Evolutionary conservation across 1,139 yeast species (phyloP).

Genomic region (Geotrichum bryndzae): DNA sequence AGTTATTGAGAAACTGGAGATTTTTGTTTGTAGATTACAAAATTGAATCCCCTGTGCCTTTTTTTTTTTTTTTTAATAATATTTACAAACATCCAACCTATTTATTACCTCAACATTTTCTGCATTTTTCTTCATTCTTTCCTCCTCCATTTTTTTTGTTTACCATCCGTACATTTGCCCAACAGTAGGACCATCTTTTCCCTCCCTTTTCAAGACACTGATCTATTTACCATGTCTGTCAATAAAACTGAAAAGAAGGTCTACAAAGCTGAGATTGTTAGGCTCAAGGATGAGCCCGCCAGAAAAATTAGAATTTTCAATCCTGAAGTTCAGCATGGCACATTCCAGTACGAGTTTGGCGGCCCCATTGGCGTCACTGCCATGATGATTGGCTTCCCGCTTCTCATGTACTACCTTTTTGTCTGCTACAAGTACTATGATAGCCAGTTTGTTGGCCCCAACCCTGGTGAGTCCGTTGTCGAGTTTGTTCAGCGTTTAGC

Average conservation of each 20-base stretch:
- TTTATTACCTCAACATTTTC: neutral
- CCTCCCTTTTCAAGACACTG: neutral
- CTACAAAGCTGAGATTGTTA: conserved; percentile 7
- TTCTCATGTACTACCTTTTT: conserved; percentile 96
- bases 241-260: neutral
- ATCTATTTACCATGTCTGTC: neutral
- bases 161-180: neutral
- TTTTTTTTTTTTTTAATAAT: no score
- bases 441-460: conserved; percentile 69
- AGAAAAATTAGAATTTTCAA: conserved; percentile 11
- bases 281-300: conserved; percentile 6
- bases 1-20: neutral
- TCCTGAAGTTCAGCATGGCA: conserved; percentile 17
- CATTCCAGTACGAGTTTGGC: conserved; percentile 67
- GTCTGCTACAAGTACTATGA: conserved; percentile 73
- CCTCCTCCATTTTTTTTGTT: neutral
- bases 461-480: conserved; percentile 49
- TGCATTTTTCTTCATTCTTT: neutral
- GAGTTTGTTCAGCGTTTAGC: conserved; percentile 48
- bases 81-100: neutral
- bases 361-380: conserved; percentile 88
- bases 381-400: conserved; percentile 92
- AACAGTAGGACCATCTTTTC: neutral
- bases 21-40: neutral
- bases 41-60: neutral